Conservation (phyloP, 2,329 filamentous ascomycete species). For the Fusarium stilboides region DNA sequence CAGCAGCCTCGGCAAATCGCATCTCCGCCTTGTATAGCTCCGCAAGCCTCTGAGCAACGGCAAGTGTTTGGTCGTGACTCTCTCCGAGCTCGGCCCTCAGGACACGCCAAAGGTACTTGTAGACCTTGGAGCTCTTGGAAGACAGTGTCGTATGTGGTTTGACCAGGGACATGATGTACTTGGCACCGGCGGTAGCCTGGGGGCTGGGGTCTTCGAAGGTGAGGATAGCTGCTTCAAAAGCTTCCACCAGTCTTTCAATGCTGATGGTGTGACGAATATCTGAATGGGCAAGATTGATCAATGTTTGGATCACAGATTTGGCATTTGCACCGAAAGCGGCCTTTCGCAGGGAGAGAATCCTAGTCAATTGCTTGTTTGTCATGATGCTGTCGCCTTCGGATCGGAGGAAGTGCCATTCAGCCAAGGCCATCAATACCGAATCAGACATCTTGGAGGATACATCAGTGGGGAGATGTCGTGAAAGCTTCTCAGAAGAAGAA, state of each 20-base stretch:
- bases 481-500: background rate
- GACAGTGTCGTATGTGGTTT: background rate
- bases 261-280: background rate
- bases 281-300: background rate
- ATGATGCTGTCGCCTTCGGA: background rate
- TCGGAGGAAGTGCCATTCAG: conserved; percentile 2
- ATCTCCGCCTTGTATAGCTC: conserved; percentile 1
- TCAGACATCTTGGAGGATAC: background rate
- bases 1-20: background rate
- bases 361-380: background rate
- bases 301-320: background rate
- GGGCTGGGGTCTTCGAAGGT: background rate
- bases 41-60: background rate
- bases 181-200: background rate
- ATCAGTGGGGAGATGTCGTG: background rate
- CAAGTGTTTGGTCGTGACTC: background rate
- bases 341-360: background rate
- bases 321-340: background rate
- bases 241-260: background rate
- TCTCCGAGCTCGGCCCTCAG: background rate
- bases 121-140: background rate
- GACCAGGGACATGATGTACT: background rate
- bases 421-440: background rate
- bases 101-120: conserved; percentile 1
- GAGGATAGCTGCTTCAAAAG: background rate